Evolutionary conservation across 352 stramenopile species (phyloP).

Genomic region (Phytophthora fragariae): DNA sequence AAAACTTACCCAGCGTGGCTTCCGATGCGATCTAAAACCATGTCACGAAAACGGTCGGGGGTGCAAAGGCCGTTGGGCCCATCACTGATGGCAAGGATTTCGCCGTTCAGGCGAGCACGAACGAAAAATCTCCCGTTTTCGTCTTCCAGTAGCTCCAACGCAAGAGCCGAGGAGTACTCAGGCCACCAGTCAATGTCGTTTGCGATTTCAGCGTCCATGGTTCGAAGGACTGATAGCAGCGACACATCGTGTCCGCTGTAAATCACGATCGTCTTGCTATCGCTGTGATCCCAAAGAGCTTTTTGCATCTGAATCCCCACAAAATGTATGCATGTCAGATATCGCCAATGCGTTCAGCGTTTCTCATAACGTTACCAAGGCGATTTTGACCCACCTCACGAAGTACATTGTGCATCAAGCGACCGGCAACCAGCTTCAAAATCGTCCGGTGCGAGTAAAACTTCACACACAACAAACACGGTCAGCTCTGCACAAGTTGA

Average conservation of each 20-base stretch:
- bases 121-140: slow-evolving; percentile 62
- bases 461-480: slow-evolving; percentile 31
- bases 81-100: slow-evolving; percentile 41
- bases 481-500: background rate
- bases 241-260: slow-evolving; percentile 89
- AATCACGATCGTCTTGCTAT: slow-evolving; percentile 66
- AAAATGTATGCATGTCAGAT: background rate
- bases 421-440: slow-evolving; percentile 66
- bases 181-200: slow-evolving; percentile 73
- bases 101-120: slow-evolving; percentile 59
- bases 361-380: background rate
- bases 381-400: slow-evolving; percentile 38
- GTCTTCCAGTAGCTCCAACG: slow-evolving; percentile 79
- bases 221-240: slow-evolving; percentile 79
- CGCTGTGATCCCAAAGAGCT: slow-evolving; percentile 34
- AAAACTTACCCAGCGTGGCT: slow-evolving; percentile 21
- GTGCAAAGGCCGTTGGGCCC: slow-evolving; percentile 30
- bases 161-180: slow-evolving; percentile 70
- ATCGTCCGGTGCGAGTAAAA: slow-evolving; percentile 83
- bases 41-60: slow-evolving; percentile 50
- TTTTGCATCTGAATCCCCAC: slow-evolving; percentile 50
- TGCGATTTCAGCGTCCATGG: slow-evolving; percentile 53
- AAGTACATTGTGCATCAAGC: slow-evolving; percentile 69
- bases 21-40: slow-evolving; percentile 56
- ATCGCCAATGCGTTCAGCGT: background rate